Evolutionary conservation across 495 filamentous ascomycete genomes (phyloP).

Genomic region (Oleoguttula mirabilis): DNA sequence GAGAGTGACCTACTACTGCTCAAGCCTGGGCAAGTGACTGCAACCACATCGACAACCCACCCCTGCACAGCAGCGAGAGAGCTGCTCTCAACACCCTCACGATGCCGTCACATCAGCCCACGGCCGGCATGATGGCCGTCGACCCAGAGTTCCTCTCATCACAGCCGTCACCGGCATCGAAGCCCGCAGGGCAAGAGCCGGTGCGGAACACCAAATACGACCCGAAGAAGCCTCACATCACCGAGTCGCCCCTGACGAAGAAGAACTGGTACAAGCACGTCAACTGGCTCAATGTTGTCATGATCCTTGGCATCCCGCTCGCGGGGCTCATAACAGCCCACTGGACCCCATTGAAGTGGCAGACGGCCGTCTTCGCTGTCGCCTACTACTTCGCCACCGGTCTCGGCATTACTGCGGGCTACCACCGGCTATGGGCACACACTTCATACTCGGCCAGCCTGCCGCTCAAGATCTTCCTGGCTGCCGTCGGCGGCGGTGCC

Average conservation of each 20-base stretch:
- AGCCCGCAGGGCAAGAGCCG: constrained; percentile 26
- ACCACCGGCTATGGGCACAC: constrained; percentile 86
- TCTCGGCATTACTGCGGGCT: constrained; percentile 73
- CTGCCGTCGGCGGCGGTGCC: constrained; percentile 81
- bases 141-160: constrained; percentile 25
- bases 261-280: constrained; percentile 94
- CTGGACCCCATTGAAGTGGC: constrained; percentile 65
- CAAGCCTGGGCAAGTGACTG: no score
- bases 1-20: no score
- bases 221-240: constrained; percentile 37
- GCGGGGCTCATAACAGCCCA: constrained; percentile 62
- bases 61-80: no score
- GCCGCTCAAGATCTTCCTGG: constrained; percentile 85
- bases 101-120: constrained; percentile 29
- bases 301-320: constrained; percentile 78
- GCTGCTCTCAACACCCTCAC: constrained; percentile 5
- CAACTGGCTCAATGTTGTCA: constrained; percentile 67
- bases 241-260: constrained; percentile 54
- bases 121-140: constrained; percentile 28
- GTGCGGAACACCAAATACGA: constrained; percentile 31
- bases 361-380: constrained; percentile 72
- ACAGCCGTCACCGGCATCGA: constrained; percentile 26
- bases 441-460: constrained; percentile 82
- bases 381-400: constrained; percentile 88
- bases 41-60: no score